These are phyloP conservation scores for Kwoniella sp. DNA, from an alignment of 768 basidiomycete species.

Conservation along the genomic window DNA sequence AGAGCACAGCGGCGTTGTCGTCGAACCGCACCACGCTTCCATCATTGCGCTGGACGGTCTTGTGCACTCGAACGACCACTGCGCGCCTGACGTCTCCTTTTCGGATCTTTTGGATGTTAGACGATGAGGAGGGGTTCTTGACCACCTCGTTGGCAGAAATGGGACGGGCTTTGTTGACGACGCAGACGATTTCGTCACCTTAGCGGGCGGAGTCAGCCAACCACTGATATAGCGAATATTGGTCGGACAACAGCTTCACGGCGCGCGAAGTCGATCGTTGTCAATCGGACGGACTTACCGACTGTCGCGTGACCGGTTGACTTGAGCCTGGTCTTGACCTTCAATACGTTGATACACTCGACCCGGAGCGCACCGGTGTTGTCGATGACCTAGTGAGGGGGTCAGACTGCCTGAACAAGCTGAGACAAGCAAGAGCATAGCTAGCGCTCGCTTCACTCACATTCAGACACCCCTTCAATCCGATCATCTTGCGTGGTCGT, in stretches of 20 bases:
- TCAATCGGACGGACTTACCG: constrained; percentile 51
- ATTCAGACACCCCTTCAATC: constrained; percentile 86
- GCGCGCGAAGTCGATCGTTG: no score
- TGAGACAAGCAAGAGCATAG: background rate
- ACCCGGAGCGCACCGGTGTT: constrained; percentile 92
- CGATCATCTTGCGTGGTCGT: constrained; percentile 73
- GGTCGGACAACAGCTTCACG: no score
- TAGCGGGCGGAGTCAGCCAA: no score
- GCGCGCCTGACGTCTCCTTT: constrained; percentile 93
- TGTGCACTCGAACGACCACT: constrained; percentile 89
- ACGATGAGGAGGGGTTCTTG: constrained; percentile 22
- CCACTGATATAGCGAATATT: no score
- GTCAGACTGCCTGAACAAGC: background rate
- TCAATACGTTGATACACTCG: constrained; percentile 93
- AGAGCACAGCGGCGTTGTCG: constrained; percentile 88
- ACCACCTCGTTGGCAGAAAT: constrained; percentile 51
- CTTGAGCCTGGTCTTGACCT: constrained; percentile 67
- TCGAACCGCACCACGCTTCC: constrained; percentile 85
- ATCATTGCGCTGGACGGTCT: constrained; percentile 77
- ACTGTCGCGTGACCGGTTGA: constrained; percentile 80
- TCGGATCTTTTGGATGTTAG: constrained; percentile 79
- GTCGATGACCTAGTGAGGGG: constrained; percentile 70
- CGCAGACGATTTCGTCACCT: constrained; percentile 94
- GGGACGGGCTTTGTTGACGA: constrained; percentile 85
- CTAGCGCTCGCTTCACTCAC: no score